phyloP scores from a whole-genome alignment of 257 asterid species.

The Nicotiana obtusifolia region DNA sequence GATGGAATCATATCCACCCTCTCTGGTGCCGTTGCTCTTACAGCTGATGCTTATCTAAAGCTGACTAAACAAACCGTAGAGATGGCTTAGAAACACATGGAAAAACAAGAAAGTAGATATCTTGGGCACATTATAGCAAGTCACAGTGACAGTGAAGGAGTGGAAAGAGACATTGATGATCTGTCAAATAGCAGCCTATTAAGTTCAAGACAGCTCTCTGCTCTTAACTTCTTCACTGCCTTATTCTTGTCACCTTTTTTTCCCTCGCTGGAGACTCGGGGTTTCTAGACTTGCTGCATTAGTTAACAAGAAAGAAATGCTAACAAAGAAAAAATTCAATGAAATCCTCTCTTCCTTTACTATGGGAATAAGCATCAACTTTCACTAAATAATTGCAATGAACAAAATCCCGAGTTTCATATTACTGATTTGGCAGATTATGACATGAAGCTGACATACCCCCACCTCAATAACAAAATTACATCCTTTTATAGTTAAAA shows the following conservation, averaged over 20 bases:
- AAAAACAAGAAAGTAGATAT: background rate
- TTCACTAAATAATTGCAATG: background rate
- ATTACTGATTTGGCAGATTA: too few relatives aligned
- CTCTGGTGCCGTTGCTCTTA: background rate
- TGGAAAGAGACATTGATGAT: background rate
- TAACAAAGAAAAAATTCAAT: too few relatives aligned
- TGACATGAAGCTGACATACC: background rate
- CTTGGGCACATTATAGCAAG: background rate
- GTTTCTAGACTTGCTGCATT: background rate
- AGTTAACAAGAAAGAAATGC: background rate
- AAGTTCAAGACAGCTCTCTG: too few relatives aligned
- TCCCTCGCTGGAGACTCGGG: background rate
- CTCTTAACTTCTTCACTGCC: background rate
- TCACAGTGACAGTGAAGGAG: background rate
- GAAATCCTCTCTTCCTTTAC: background rate
- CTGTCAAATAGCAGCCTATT: too few relatives aligned
- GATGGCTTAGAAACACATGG: background rate
- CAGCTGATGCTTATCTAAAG: background rate
- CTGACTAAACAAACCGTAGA: background rate
- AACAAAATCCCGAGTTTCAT: too few relatives aligned
- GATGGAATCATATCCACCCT: background rate
- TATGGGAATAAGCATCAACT: background rate
- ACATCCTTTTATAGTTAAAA: too few relatives aligned
- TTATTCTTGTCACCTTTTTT: background rate
- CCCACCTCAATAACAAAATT: too few relatives aligned